phyloP scores from a whole-genome alignment of 805 yeast species.

The Teunomyces lycoperdinae region DNA sequence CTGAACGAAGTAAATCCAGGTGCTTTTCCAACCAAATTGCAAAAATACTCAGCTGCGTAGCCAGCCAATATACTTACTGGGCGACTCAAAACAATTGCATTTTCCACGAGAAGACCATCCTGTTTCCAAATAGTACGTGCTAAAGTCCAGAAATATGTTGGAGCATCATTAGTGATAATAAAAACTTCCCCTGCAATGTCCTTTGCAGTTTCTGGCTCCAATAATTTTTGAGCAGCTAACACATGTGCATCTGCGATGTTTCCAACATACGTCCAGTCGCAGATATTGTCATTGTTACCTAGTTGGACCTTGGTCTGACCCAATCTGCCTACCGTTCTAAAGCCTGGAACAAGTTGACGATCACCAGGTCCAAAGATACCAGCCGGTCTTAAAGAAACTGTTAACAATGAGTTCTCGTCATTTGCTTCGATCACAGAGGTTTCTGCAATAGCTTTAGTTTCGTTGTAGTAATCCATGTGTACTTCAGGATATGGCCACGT shows the following conservation, averaged over 20 bases:
- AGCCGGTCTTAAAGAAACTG: constrained; percentile 92
- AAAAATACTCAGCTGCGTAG: constrained; percentile 70
- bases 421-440: constrained; percentile 73
- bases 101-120: constrained; percentile 78
- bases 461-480: constrained; percentile 96
- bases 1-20: constrained; percentile 96
- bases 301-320: constrained; percentile 92
- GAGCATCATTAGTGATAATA: constrained; percentile 90
- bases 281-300: constrained; percentile 90
- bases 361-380: constrained; percentile 99
- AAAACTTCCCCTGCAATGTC: constrained; percentile 81
- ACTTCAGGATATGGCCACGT: constrained; percentile 86
- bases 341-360: constrained; percentile 91
- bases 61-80: constrained; percentile 82
- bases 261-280: constrained; percentile 98
- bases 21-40: constrained; percentile 72
- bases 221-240: constrained; percentile 76
- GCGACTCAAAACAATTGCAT: constrained; percentile 64
- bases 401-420: constrained; percentile 53
- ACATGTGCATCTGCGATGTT: constrained; percentile 97
- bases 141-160: constrained; percentile 94
- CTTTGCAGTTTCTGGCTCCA: constrained; percentile 42
- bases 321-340: constrained; percentile 73
- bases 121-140: constrained; percentile 98
- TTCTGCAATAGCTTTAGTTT: constrained; percentile 92